A percentile compares a stretch with the other conserved stretches of the same genome.
Conservation (phyloP, 257 asterid species). For the Ajuga chamaepitys region DNA sequence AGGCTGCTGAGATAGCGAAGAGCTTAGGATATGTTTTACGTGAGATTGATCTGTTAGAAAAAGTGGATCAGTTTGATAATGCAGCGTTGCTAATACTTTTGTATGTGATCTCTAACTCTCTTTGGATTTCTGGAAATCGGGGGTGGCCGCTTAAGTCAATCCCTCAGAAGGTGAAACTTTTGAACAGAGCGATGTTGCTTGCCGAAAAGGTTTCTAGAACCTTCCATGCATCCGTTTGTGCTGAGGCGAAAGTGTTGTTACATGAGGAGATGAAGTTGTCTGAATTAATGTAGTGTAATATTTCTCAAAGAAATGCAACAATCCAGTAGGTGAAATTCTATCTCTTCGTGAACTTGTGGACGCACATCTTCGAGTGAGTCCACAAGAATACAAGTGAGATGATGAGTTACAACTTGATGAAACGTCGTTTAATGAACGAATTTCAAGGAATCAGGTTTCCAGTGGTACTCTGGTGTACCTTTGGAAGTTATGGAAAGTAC, state of each 20-base stretch:
- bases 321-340: constrained; percentile 25
- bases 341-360: constrained; percentile 37
- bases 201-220: constrained; percentile 26
- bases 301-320: constrained; percentile 13
- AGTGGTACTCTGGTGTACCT: constrained; percentile 30
- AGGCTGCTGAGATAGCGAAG: constrained; percentile 49
- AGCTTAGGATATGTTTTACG: constrained; percentile 28
- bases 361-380: constrained; percentile 23
- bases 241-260: constrained; percentile 25
- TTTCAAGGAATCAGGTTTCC: constrained; percentile 27
- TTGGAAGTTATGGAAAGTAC: constrained; percentile 39
- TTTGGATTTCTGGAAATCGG: constrained; percentile 33
- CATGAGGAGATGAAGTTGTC: constrained; percentile 21
- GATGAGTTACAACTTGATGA: constrained; percentile 11
- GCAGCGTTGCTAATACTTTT: constrained; percentile 31
- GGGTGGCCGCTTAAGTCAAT: constrained; percentile 58
- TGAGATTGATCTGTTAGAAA: constrained; percentile 35
- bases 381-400: constrained; percentile 30
- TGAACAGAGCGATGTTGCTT: constrained; percentile 23
- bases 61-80: constrained; percentile 19
- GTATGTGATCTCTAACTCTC: constrained; percentile 27
- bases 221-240: constrained; percentile 23
- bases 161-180: constrained; percentile 24
- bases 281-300: constrained; percentile 23
- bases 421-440: constrained; percentile 15